Evolutionary conservation across 2,329 filamentous ascomycete species (phyloP), one percentile per base, ranked within the genome.

Genomic region (Calonectria ilicicola): DNA sequence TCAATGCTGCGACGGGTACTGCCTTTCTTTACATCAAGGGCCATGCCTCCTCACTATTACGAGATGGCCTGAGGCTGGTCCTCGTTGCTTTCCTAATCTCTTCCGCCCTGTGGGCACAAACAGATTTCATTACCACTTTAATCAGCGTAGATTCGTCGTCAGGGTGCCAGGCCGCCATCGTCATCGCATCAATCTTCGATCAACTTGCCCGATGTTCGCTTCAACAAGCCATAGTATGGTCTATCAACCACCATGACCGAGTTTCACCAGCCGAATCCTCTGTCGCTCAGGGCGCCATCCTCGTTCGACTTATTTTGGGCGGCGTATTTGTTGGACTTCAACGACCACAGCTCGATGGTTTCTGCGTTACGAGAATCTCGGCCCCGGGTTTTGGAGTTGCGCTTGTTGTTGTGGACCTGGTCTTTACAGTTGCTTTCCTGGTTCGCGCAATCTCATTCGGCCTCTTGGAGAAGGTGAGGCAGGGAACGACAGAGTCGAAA

Each of bases 61-160:
- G 87, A 82, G 88, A 91, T 83, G 88, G 89, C 84, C 86, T 87
- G 89, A 91, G 90, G 89, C 90, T 91, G 89, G 89, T 87, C 89
- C 89, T 91, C 89, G 83, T 87, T 79, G 81, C 84, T 75, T 91
- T 91, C 80, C 85, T 91, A 78, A 73, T 86, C 29, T 84, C 86
- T 70, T 84, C 88, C 35, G 85, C 86, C 75, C 83, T 89, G 62
- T 92, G 90, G 90, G 89, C 89, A 58, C 82, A 88, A 47, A 80
- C 85, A 73, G 86, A 86, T 69, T 91, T 91, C 74, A 81, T 88
- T 67, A 82, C 88, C 32, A 87, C 87, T 27, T 79, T 89, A 66
- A 84, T 90, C 80, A 82, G 87, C 74, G 79, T 85, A 40, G 81
- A 80, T 38, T 85, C 86, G 38, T 72, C 82, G 21, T 81, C 84